phyloP scores from a whole-genome alignment of 2,329 filamentous ascomycete genomes.

The Neurospora sp. region DNA sequence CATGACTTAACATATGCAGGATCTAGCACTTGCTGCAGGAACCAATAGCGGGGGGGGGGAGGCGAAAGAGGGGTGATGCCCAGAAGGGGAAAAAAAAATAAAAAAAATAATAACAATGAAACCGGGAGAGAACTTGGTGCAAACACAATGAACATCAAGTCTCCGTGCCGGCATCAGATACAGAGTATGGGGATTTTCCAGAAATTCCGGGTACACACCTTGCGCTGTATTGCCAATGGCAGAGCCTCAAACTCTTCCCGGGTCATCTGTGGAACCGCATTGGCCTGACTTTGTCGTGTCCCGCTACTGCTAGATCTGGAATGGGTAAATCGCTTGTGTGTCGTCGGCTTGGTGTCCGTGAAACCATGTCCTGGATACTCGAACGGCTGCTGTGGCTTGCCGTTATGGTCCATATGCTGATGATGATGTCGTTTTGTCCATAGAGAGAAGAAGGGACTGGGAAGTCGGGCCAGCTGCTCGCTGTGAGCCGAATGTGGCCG shows the following conservation, averaged over 20 bases:
- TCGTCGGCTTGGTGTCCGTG: slow-evolving; percentile 10
- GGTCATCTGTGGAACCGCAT: slow-evolving; percentile 24
- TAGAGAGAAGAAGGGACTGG: slow-evolving; percentile 15
- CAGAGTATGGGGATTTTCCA: not conserved
- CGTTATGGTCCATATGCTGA: slow-evolving; percentile 9
- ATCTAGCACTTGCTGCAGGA: slow-evolving; percentile 13
- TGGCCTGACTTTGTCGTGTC: slow-evolving; percentile 16
- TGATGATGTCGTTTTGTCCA: slow-evolving; percentile 17
- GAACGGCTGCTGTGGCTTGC: slow-evolving; percentile 2
- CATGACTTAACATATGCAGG: slow-evolving; percentile 11
- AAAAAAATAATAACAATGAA: slow-evolving; percentile 1
- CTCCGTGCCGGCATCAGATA: not conserved
- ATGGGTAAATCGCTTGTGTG: slow-evolving; percentile 10
- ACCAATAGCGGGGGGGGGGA: slow-evolving; percentile 11
- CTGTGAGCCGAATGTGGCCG: slow-evolving; percentile 12
- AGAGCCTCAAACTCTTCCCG: slow-evolving; percentile 41
- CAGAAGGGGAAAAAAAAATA: slow-evolving; percentile 1
- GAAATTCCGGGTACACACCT: slow-evolving; percentile 29
- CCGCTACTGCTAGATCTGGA: slow-evolving; percentile 16
- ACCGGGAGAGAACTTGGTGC: not conserved
- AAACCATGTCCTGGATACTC: slow-evolving; percentile 3
- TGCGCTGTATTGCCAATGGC: slow-evolving; percentile 39
- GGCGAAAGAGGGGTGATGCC: not conserved
- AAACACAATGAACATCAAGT: slow-evolving; percentile 1
- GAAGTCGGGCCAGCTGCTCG: slow-evolving; percentile 10